Conservation (phyloP, 1,139 yeast species). For the Pichia sp. region DNA sequence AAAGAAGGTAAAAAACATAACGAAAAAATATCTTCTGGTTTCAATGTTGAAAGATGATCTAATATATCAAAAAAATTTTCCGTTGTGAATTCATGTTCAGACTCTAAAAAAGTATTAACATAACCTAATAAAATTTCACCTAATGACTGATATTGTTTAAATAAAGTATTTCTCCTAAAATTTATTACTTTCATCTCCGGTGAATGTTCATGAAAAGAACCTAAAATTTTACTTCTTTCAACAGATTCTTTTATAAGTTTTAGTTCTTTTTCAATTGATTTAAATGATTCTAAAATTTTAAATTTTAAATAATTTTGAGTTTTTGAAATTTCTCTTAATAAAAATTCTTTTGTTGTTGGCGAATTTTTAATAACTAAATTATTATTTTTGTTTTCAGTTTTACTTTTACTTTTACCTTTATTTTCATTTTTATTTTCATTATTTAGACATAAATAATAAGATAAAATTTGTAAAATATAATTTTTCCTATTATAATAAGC, state of each 20-base stretch:
- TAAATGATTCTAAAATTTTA: slow-evolving; percentile 42
- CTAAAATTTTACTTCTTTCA: slow-evolving; percentile 56
- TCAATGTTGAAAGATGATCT: slow-evolving; percentile 37
- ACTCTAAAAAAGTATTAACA: slow-evolving; percentile 28
- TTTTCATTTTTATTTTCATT: too few species aligned
- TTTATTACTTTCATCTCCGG: slow-evolving; percentile 49
- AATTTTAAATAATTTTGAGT: slow-evolving; percentile 2
- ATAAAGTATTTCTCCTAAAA: slow-evolving; percentile 56
- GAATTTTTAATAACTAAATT: background rate
- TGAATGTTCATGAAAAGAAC: slow-evolving; percentile 40
- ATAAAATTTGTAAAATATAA: slow-evolving; percentile 63
- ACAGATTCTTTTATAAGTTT: slow-evolving; percentile 53
- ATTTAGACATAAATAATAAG: slow-evolving; percentile 40
- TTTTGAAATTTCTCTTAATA: slow-evolving; percentile 4
- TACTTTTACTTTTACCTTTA: too few species aligned
- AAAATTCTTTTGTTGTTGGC: background rate
- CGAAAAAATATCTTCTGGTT: slow-evolving; percentile 54
- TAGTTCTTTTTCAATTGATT: slow-evolving; percentile 49
- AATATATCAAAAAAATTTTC: slow-evolving; percentile 38
- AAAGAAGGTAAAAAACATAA: slow-evolving; percentile 63
- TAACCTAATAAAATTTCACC: slow-evolving; percentile 59
- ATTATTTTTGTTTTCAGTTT: background rate
- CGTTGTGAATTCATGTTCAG: slow-evolving; percentile 17
- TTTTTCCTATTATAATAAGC: slow-evolving; percentile 63
- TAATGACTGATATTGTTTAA: slow-evolving; percentile 63